Percentiles rank a stretch among this genome's conserved stretches.
These are phyloP conservation scores for Solanum neorickii DNA, from an alignment of 257 asterid genomes.

Conservation along the genomic window DNA sequence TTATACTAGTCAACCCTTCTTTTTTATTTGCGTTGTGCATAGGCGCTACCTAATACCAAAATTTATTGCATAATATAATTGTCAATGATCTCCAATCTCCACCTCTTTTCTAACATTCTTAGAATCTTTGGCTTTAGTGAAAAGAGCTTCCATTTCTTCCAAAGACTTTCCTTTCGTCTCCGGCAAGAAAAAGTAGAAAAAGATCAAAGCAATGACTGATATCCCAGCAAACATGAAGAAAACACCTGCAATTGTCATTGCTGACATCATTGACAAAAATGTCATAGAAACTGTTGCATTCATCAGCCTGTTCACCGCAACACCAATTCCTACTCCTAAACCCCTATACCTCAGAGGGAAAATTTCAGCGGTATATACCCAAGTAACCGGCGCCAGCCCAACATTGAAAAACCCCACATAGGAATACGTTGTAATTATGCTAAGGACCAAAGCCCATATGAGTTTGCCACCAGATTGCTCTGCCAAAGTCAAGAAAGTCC, in stretches of 20 bases:
- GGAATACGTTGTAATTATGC: conserved; percentile 33
- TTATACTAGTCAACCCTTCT: background rate
- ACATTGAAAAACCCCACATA: conserved; percentile 51
- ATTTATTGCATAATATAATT: background rate
- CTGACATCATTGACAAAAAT: conserved; percentile 35
- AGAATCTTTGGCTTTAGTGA: background rate
- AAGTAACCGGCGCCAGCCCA: conserved; percentile 66
- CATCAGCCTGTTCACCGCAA: conserved; percentile 59
- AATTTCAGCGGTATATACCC: conserved; percentile 74
- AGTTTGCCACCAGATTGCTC: conserved; percentile 20
- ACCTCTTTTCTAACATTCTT: background rate
- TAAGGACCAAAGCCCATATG: conserved; percentile 39
- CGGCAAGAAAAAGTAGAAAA: conserved; percentile 47
- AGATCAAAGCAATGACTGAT: conserved; percentile 40
- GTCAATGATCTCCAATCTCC: background rate
- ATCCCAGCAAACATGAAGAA: conserved; percentile 39
- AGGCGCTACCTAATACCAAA: background rate
- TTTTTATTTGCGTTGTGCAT: background rate
- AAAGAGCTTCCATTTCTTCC: conserved; percentile 61
- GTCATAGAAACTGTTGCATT: conserved; percentile 67
- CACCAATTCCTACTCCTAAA: conserved; percentile 52
- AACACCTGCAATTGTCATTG: conserved; percentile 55
- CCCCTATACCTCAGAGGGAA: conserved; percentile 53
- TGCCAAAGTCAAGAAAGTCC: conserved; percentile 31
- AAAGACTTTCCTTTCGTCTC: conserved; percentile 59